phyloP scores from a whole-genome alignment of 23 red algal genomes.

The Cyanidium caldarium region DNA sequence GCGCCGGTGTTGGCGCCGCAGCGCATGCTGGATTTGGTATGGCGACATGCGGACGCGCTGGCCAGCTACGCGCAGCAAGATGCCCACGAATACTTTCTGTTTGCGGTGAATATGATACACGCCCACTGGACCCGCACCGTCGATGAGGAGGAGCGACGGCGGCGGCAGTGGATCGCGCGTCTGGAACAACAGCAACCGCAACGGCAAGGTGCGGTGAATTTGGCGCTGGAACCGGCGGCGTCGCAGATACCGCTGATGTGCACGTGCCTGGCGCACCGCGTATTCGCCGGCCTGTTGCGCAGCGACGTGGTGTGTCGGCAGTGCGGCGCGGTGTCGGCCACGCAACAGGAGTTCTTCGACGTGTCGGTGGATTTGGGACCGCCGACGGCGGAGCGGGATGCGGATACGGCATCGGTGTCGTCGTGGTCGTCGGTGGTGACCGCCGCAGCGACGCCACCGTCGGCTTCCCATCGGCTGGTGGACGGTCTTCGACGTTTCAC shows the following conservation, averaged over 20 bases:
- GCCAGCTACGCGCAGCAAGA: slow-evolving; percentile 84
- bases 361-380: slow-evolving; percentile 59
- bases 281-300: slow-evolving; percentile 63
- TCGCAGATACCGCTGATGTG: not conserved
- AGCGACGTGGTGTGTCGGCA: slow-evolving; percentile 55
- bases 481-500: slow-evolving; percentile 60
- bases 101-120: slow-evolving; percentile 42
- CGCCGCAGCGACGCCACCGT: not conserved
- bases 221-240: not conserved
- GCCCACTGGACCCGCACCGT: slow-evolving; percentile 29
- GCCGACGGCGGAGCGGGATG: not conserved
- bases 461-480: slow-evolving; percentile 20
- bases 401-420: not conserved
- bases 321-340: slow-evolving; percentile 48
- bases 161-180: not conserved
- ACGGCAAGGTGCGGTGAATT: too few species aligned
- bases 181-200: not conserved
- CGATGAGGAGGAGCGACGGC: slow-evolving; percentile 1
- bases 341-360: slow-evolving; percentile 67
- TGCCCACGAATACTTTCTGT: slow-evolving; percentile 68
- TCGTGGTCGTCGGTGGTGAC: too few species aligned
- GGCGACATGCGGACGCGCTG: slow-evolving; percentile 55
- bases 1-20: slow-evolving; percentile 53
- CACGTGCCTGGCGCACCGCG: slow-evolving; percentile 9
- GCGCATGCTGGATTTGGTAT: slow-evolving; percentile 60